Conservation (phyloP, 345 rosid species). For the Hypericum androsaemum region DNA sequence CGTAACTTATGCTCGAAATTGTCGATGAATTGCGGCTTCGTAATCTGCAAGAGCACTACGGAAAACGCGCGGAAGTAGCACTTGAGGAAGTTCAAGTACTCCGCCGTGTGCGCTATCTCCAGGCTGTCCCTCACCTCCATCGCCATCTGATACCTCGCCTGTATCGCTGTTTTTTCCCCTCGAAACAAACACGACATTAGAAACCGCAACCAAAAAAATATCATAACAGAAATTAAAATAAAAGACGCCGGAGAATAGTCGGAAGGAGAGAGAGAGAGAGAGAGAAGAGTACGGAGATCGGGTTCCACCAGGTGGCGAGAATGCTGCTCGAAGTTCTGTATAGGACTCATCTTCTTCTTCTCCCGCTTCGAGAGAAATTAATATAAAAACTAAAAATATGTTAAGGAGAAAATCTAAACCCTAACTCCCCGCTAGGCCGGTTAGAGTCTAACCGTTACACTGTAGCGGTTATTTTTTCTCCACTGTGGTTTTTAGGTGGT, state of each 20-base stretch:
- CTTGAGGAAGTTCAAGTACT: conserved; percentile 84
- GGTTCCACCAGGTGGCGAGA: conserved; percentile 74
- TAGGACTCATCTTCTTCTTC: conserved; percentile 55
- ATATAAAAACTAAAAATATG: no score
- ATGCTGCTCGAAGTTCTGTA: conserved; percentile 95
- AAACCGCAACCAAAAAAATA: not conserved
- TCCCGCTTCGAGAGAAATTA: no score
- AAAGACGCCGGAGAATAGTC: no score
- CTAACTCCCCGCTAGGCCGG: no score
- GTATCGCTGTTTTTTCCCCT: conserved; percentile 43
- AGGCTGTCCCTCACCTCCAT: conserved; percentile 96
- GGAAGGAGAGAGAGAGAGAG: not conserved
- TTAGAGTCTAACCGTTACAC: no score
- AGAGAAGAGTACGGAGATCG: conserved; percentile 44
- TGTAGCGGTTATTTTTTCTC: no score
- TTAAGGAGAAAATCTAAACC: no score
- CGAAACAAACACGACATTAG: conserved; percentile 6
- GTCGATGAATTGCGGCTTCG: conserved; percentile 73
- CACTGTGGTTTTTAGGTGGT: no score
- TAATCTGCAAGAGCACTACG: conserved; percentile 53
- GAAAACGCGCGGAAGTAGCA: conserved; percentile 95
- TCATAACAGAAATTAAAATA: not conserved
- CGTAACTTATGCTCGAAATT: conserved; percentile 88
- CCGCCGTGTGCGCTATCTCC: conserved; percentile 97
- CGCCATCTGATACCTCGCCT: conserved; percentile 72